Percentiles rank a stretch among this genome's conserved stretches.
phyloP scores from a whole-genome alignment of 768 basidiomycete species.

The Termitomyces sp. region DNA sequence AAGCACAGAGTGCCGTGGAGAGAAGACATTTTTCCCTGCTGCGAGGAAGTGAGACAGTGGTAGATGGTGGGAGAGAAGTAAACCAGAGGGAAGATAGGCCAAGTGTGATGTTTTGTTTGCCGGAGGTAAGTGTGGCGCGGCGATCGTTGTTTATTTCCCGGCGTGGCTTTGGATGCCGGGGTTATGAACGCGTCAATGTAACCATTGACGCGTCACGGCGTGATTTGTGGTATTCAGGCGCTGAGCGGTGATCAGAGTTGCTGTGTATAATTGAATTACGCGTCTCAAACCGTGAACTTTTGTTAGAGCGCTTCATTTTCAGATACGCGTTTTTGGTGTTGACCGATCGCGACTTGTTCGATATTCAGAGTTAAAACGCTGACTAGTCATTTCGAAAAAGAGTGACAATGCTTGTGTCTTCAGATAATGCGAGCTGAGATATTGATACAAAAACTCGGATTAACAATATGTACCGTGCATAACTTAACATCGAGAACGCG shows the following conservation, averaged over 20 bases:
- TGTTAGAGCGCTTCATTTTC: not conserved
- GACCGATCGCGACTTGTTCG: not conserved
- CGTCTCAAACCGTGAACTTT: not conserved
- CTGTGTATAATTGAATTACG: not conserved
- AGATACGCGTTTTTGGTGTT: not conserved
- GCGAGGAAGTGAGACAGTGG: not conserved
- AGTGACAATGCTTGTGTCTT: no score
- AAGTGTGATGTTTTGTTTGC: not conserved
- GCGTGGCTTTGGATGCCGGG: not conserved
- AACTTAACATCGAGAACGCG: not conserved
- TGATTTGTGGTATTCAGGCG: not conserved
- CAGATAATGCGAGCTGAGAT: not conserved
- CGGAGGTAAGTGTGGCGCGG: not conserved
- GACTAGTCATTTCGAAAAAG: not conserved
- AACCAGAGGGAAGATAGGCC: not conserved
- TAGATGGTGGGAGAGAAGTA: not conserved
- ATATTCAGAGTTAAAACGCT: not conserved
- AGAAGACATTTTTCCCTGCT: not conserved
- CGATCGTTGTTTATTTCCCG: not conserved
- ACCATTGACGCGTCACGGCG: not conserved
- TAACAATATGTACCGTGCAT: not conserved
- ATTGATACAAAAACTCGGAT: not conserved
- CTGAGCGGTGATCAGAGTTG: not conserved
- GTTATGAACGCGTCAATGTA: not conserved
- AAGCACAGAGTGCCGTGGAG: not conserved